These are phyloP conservation scores for Cercospora sp. DNA, from an alignment of 2,329 filamentous ascomycete species.

Conservation along the genomic window DNA sequence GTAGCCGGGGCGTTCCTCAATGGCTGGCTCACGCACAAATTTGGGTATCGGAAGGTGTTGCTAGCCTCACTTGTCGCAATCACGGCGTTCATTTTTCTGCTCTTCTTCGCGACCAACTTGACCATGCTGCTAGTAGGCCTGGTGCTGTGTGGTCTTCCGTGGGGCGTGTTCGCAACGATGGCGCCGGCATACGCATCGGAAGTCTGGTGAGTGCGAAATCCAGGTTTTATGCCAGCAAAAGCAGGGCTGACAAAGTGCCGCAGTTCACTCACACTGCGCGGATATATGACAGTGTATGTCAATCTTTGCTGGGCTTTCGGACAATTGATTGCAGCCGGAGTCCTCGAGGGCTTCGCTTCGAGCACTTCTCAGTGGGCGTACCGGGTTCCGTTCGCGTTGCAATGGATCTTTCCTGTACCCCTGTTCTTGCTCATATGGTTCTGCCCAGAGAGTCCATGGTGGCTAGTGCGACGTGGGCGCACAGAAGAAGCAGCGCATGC, in stretches of 20 bases:
- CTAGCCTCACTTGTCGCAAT: conserved; percentile 18
- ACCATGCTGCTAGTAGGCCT: conserved; percentile 37
- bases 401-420: conserved; percentile 40
- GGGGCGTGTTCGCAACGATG: conserved; percentile 22
- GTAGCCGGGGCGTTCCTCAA: conserved; percentile 52
- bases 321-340: conserved; percentile 46
- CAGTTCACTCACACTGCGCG: conserved; percentile 52
- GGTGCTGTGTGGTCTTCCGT: conserved; percentile 35
- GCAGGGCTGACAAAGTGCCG: not conserved
- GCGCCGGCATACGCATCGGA: conserved; percentile 21
- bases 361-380: conserved; percentile 39
- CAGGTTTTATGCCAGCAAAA: not conserved
- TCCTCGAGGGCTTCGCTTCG: conserved; percentile 31
- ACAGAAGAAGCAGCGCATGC: conserved; percentile 36
- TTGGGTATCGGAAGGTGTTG: conserved; percentile 22
- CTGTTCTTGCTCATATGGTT: conserved; percentile 29
- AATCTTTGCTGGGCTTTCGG: conserved; percentile 48
- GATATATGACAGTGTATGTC: conserved; percentile 59
- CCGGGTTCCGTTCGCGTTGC: conserved; percentile 43
- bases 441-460: conserved; percentile 38
- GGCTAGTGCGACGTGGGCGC: conserved; percentile 36
- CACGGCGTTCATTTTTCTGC: conserved; percentile 44
- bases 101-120: conserved; percentile 17
- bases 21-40: conserved; percentile 52
- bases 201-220: conserved; percentile 10